Evolutionary conservation across 306 rosid genomes (phyloP).

Genomic region (Prunus persica): Prunus_persica_NCBIv2 NC_034013.1:17145501-17146000

Average conservation of each 20-base stretch:
- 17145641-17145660: neutral
- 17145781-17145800: constrained; percentile 22
- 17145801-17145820: neutral
- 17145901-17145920: constrained; percentile 3
- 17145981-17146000: constrained; percentile 27
- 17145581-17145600: constrained; percentile 37
- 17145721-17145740: constrained; percentile 18
- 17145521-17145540: constrained; percentile 9
- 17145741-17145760: constrained; percentile 19
- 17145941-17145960: neutral
- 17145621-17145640: constrained; percentile 15
- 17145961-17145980: constrained; percentile 1
- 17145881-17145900: constrained; percentile 23
- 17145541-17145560: constrained; percentile 27
- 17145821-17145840: neutral
- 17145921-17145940: constrained; percentile 10
- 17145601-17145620: constrained; percentile 34
- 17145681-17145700: neutral
- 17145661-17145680: neutral
- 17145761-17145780: constrained; percentile 34
- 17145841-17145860: neutral
- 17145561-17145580: constrained; percentile 39
- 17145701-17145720: constrained; percentile 19
- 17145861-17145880: neutral
- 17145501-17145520: neutral